phyloP scores from a whole-genome alignment of 2,329 filamentous ascomycete genomes.

The Ascochyta rabiei region DNA sequence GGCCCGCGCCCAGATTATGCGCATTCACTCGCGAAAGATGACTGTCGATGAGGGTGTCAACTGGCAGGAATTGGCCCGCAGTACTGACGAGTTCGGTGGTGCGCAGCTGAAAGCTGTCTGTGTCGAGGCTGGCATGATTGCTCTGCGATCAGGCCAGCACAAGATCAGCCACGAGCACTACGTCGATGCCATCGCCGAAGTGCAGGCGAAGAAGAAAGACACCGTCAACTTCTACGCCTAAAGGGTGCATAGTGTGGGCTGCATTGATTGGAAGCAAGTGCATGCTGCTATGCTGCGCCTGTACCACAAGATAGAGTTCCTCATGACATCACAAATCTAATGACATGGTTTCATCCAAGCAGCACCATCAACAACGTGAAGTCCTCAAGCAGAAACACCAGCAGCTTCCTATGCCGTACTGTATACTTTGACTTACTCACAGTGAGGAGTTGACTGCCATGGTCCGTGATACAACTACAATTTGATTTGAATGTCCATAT shows the following conservation, averaged over 20 bases:
- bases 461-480: neutral
- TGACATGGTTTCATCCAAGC: neutral
- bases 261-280: conserved; percentile 29
- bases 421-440: too few species aligned
- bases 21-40: conserved; percentile 99
- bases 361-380: too few species aligned
- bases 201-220: conserved; percentile 91
- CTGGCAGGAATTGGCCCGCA: conserved; percentile 93
- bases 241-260: conserved; percentile 16
- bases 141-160: conserved; percentile 87
- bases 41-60: conserved; percentile 91
- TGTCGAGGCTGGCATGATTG: conserved; percentile 99
- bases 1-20: conserved; percentile 92
- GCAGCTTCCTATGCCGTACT: too few species aligned
- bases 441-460: too few species aligned
- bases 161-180: conserved; percentile 99
- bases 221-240: conserved; percentile 56
- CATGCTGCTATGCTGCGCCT: conserved; percentile 29
- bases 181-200: conserved; percentile 96
- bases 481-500: conserved; percentile 3
- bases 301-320: conserved; percentile 44
- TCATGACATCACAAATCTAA: conserved; percentile 17
- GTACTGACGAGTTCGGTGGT: conserved; percentile 97
- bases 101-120: conserved; percentile 98
- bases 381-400: too few species aligned